Evolutionary conservation across 2,329 filamentous ascomycete genomes (phyloP).

Genomic region (Massarina eburnea): DNA sequence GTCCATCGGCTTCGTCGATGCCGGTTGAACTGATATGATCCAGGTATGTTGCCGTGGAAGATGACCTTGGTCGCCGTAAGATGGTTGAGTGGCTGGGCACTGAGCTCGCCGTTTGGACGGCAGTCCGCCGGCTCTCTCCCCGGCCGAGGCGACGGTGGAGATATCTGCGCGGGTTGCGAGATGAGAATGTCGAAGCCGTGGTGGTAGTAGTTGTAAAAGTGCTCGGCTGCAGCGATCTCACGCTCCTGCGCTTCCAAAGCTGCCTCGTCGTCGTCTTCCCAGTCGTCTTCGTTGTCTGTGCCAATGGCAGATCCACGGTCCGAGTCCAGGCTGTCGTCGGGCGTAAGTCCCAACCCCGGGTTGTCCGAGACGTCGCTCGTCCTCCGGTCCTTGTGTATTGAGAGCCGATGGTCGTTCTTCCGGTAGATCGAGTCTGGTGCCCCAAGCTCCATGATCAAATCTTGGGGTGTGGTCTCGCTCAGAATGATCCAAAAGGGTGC

Average conservation of each 20-base stretch:
- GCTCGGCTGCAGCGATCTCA: constrained; percentile 64
- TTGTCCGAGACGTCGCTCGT: constrained; percentile 40
- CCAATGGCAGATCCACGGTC: constrained; percentile 36
- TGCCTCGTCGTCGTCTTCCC: constrained; percentile 47
- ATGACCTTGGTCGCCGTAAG: constrained; percentile 90
- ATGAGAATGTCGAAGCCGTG: constrained; percentile 92
- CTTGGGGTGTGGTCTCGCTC: constrained; percentile 87
- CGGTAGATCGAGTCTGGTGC: constrained; percentile 93
- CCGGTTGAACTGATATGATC: constrained; percentile 94
- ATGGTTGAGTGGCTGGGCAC: constrained; percentile 54
- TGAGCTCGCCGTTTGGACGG: constrained; percentile 26
- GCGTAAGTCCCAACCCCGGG: constrained; percentile 29
- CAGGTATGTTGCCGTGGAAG: constrained; percentile 90
- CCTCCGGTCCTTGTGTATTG: constrained; percentile 65
- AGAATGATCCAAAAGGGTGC: constrained; percentile 71
- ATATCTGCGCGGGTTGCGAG: constrained; percentile 65
- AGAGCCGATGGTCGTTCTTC: constrained; percentile 85
- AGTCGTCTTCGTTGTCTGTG: constrained; percentile 48
- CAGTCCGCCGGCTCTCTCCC: constrained; percentile 49
- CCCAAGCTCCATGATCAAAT: constrained; percentile 85
- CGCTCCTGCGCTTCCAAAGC: constrained; percentile 62
- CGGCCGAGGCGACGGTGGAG: constrained; percentile 56
- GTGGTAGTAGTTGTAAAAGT: constrained; percentile 96
- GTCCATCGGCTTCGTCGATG: constrained; percentile 89
- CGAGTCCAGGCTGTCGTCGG: constrained; percentile 34